A percentile compares a stretch with the other conserved stretches of the same genome.
Evolutionary conservation across 2,329 filamentous ascomycete species (phyloP).

Genomic region (Lecanicillium sp.): DNA sequence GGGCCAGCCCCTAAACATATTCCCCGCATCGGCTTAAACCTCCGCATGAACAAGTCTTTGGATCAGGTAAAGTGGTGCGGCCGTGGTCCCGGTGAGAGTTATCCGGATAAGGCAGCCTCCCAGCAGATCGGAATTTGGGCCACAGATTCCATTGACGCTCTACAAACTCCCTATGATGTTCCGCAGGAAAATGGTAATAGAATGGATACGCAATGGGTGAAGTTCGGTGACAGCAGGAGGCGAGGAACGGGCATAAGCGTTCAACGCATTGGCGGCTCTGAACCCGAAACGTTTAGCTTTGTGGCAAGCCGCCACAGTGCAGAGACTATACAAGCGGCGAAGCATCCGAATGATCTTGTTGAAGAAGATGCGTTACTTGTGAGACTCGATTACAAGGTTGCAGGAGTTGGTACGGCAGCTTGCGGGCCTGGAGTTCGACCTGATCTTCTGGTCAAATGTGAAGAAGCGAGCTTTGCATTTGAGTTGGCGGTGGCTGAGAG

Average conservation of each 20-base stretch:
- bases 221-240: constrained; percentile 17
- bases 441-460: constrained; percentile 33
- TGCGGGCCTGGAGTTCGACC: constrained; percentile 41
- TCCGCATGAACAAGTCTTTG: constrained; percentile 40
- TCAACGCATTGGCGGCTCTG: constrained; percentile 11
- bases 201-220: constrained; percentile 51
- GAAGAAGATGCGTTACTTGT: constrained; percentile 37
- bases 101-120: constrained; percentile 52
- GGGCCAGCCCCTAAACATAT: constrained; percentile 46
- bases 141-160: constrained; percentile 31
- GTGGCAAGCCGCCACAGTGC: constrained; percentile 46
- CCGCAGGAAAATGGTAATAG: constrained; percentile 63
- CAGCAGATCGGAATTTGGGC: constrained; percentile 45
- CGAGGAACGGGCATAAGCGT: constrained; percentile 14
- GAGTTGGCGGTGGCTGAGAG: constrained; percentile 21
- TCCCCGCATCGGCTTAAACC: constrained; percentile 53
- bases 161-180: constrained; percentile 55
- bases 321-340: constrained; percentile 46
- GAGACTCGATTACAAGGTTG: constrained; percentile 36
- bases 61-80: constrained; percentile 51
- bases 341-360: constrained; percentile 56
- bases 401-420: constrained; percentile 40
- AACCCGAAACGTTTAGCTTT: constrained; percentile 37
- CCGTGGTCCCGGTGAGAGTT: constrained; percentile 55
- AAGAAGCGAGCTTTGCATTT: constrained; percentile 34